phyloP scores from a whole-genome alignment of 164 flowering plant genomes.

The Paratinospora sagittata region DNA sequence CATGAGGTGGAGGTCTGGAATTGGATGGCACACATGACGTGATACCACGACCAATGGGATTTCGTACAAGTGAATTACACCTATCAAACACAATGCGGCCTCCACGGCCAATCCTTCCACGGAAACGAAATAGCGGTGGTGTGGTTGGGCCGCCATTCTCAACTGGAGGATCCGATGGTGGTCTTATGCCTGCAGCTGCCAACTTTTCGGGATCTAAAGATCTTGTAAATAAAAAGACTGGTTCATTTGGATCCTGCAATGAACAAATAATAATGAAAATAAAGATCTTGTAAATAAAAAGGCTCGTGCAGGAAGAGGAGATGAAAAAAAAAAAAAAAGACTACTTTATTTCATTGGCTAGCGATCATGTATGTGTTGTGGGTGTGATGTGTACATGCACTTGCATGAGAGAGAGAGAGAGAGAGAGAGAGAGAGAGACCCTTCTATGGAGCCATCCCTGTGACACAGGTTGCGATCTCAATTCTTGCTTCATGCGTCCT shows the following conservation, averaged over 20 bases:
- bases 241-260: constrained; percentile 87
- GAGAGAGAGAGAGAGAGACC: constrained; percentile 32
- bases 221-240: constrained; percentile 71
- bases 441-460: constrained; percentile 71
- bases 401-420: background rate
- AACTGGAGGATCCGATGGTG: constrained; percentile 42
- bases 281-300: too few relatives aligned
- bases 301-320: too few relatives aligned
- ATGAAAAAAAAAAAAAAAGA: background rate
- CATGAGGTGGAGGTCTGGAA: constrained; percentile 32
- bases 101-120: constrained; percentile 90
- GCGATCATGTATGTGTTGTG: background rate
- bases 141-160: constrained; percentile 33
- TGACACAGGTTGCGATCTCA: constrained; percentile 40
- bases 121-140: constrained; percentile 37
- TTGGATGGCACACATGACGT: constrained; percentile 36
- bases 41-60: constrained; percentile 45
- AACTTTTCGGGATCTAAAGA: constrained; percentile 72
- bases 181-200: constrained; percentile 72
- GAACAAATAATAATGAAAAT: background rate
- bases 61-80: constrained; percentile 70
- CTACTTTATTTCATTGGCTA: background rate
- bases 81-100: constrained; percentile 89
- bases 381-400: background rate
- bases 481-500: constrained; percentile 52